A percentile compares a stretch with the other conserved stretches of the same genome.
These are phyloP conservation scores for Syzygium malaccense DNA, from an alignment of 441 rosid species.

Conservation along the genomic window DNA sequence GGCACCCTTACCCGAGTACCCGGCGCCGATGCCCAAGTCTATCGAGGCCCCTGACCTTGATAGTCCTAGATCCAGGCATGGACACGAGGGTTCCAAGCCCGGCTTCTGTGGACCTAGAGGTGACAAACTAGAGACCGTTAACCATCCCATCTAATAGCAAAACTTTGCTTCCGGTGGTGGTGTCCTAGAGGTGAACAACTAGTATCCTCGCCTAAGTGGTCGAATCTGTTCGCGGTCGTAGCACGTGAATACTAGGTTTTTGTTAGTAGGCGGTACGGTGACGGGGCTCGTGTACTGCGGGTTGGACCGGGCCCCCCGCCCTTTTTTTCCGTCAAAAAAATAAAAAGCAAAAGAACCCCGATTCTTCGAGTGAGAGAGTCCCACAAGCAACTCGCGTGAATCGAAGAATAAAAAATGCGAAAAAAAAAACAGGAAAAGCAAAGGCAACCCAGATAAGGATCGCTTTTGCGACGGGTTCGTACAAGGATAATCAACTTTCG, in stretches of 20 bases:
- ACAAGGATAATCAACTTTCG: neutral
- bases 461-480: neutral
- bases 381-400: neutral
- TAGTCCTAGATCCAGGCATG: no score
- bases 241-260: neutral
- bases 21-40: no score
- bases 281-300: neutral
- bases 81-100: no score
- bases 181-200: neutral
- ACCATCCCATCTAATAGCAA: neutral
- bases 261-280: neutral
- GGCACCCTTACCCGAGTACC: no score
- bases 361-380: neutral
- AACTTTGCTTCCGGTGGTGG: neutral
- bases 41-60: no score
- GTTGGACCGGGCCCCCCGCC: neutral
- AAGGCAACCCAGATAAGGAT: neutral
- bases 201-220: neutral
- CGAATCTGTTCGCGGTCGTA: neutral
- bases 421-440: neutral
- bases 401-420: neutral
- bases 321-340: neutral
- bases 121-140: neutral
- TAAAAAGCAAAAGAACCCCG: neutral
- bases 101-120: no score